Evolutionary conservation across 2,329 filamentous ascomycete species (phyloP).

Genomic region (Xylariaceae sp.): DNA sequence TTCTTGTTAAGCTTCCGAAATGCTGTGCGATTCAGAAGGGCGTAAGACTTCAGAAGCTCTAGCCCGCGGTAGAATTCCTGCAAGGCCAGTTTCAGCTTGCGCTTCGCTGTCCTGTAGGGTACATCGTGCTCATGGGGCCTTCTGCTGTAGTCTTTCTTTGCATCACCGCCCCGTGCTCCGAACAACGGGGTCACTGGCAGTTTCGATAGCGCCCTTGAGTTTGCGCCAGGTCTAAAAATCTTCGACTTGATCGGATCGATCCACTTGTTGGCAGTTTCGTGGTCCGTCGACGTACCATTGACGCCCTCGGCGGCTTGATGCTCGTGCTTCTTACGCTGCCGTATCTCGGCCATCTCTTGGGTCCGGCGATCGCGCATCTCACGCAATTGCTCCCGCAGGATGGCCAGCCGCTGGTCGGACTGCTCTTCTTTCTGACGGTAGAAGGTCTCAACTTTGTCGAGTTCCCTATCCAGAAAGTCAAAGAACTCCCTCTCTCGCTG

Average conservation of each 20-base stretch:
- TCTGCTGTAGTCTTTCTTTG: constrained; percentile 43
- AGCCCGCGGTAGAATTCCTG: constrained; percentile 91
- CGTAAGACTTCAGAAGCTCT: constrained; percentile 87
- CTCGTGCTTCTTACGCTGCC: constrained; percentile 26
- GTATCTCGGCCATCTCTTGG: constrained; percentile 54
- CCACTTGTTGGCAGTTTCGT: constrained; percentile 29
- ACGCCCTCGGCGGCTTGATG: constrained; percentile 16
- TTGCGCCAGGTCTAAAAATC: constrained; percentile 50
- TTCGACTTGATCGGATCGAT: constrained; percentile 47
- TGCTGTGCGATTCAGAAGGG: constrained; percentile 80
- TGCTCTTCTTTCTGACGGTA: constrained; percentile 85
- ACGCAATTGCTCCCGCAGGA: constrained; percentile 77
- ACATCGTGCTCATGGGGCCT: constrained; percentile 51
- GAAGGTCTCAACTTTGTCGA: constrained; percentile 88
- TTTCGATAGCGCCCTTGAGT: constrained; percentile 49
- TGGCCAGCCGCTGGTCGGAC: constrained; percentile 61
- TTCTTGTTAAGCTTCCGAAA: constrained; percentile 99
- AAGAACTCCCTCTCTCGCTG: constrained; percentile 79
- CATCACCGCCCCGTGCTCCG: constrained; percentile 21
- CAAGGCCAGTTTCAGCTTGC: constrained; percentile 82
- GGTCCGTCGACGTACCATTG: constrained; percentile 13
- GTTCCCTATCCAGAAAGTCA: constrained; percentile 70
- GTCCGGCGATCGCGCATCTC: constrained; percentile 83
- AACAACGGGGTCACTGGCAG: constrained; percentile 47
- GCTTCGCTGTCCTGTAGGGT: constrained; percentile 79